Base-by-base conservation (phyloP, 2,329 filamentous ascomycete genomes). In the Phyllachora maydis region DNA sequence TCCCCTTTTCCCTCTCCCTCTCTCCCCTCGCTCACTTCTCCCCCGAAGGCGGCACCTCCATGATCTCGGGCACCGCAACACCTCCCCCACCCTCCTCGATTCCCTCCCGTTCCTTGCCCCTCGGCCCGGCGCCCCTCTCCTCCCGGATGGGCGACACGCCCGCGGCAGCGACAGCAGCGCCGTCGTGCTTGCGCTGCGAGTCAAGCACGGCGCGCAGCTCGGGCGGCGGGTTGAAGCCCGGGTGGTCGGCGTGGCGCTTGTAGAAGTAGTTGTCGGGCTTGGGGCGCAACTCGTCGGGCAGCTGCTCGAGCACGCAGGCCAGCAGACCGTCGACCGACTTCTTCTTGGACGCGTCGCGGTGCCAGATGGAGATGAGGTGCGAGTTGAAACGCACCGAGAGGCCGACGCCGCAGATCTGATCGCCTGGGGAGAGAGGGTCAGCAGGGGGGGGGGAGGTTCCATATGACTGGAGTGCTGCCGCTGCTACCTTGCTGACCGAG, bases 341-440 rank as follows among this genome's bases (percentile, higher is more conserved):
- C 40, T 78, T 60, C 48, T 88, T 82, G 29, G 68, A 71, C 12
- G 72, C 71, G 40, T 91, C 76, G 31, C 88, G 78, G 52, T 92
- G 88, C 85, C 85, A 95, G 40, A 95, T 66, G 36, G 77, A 76
- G 43, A 93, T 74, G 35, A 92, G 66, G 43, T 85, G 72, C 15
- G 72, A 75, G 51, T 83, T 91, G 60, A 88, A 90, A 38, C 83
- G 73, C 28, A 85, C 77, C 2, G 76, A 82, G 33, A 88, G 69
- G 19, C 77, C 79, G 22, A 93, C 71, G 23, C 85, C 85, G 43
- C 83, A 88, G 36, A 95, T 75, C 43, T 91, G 81, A 43, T 81
- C 75, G 29, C 68, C 78, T 14, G 7, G 7, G 6, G n/a, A 22
- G 12, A 8, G 13, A 12, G 7, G 15, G 6, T 6, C 9, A 9